Evolutionary conservation across 2,329 filamentous ascomycete genomes (phyloP).

Genomic region (Claviceps lovelessii): DNA sequence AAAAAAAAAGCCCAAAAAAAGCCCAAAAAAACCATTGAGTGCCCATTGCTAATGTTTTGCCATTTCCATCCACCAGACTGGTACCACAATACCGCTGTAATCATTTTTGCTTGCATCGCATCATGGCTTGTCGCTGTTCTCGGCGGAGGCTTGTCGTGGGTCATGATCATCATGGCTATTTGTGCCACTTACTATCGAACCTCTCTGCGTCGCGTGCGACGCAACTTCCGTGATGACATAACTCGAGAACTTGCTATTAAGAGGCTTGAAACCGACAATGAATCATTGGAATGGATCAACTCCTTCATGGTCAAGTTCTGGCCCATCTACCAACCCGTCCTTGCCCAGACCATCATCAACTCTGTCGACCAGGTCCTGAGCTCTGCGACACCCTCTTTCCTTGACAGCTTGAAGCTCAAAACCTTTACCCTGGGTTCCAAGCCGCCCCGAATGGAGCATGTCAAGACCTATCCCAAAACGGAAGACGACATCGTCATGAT

Average conservation of each 20-base stretch:
- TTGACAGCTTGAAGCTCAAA: constrained; percentile 87
- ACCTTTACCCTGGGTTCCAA: constrained; percentile 90
- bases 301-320: constrained; percentile 97
- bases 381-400: constrained; percentile 76
- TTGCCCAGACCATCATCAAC: constrained; percentile 82
- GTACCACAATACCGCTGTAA: constrained; percentile 95
- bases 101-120: constrained; percentile 77
- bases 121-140: constrained; percentile 85
- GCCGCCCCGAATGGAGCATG: constrained; percentile 88
- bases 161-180: constrained; percentile 80
- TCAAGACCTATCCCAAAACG: constrained; percentile 93
- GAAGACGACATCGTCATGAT: constrained; percentile 93
- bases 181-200: constrained; percentile 96
- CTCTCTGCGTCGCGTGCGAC: constrained; percentile 78
- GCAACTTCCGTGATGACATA: constrained; percentile 92
- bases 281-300: constrained; percentile 98
- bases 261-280: constrained; percentile 75
- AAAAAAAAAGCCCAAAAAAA: no score
- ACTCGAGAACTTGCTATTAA: constrained; percentile 77
- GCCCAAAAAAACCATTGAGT: neutral
- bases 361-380: constrained; percentile 94
- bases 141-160: constrained; percentile 83
- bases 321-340: constrained; percentile 93
- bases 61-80: constrained; percentile 50
- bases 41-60: neutral